A percentile compares a stretch with the other conserved stretches of the same genome.
phyloP scores from a whole-genome alignment of 1,139 yeast species.

The Protomyces inundatus region DNA sequence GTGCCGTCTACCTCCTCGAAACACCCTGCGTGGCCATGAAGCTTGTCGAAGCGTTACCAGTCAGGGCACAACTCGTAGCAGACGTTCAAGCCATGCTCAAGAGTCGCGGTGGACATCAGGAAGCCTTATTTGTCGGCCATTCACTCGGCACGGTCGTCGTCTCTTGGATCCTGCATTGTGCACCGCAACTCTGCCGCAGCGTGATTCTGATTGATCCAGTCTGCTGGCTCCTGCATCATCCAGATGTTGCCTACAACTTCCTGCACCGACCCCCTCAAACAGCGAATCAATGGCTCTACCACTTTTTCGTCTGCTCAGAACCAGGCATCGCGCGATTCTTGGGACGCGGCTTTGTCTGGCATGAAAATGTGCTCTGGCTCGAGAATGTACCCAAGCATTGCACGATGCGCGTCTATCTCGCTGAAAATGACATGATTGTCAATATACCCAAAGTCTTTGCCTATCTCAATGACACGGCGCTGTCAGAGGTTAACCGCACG shows the following conservation, averaged over 20 bases:
- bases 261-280: constrained; percentile 19
- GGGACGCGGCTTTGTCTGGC: constrained; percentile 27
- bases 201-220: constrained; percentile 27
- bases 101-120: neutral
- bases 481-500: neutral
- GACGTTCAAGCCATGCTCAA: constrained; percentile 11
- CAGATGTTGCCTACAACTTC: constrained; percentile 27
- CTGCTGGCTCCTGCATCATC: constrained; percentile 19
- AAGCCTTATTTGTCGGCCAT: constrained; percentile 21
- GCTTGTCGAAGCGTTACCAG: constrained; percentile 16
- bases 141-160: constrained; percentile 24
- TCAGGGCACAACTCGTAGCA: constrained; percentile 12
- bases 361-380: constrained; percentile 24
- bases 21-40: constrained; percentile 22
- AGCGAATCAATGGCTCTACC: constrained; percentile 26
- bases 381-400: constrained; percentile 15
- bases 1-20: constrained; percentile 24
- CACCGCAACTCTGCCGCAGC: constrained; percentile 4
- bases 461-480: constrained; percentile 8
- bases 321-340: constrained; percentile 26
- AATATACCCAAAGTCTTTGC: constrained; percentile 18
- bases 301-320: constrained; percentile 26
- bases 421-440: constrained; percentile 27
- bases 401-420: constrained; percentile 11
- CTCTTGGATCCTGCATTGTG: constrained; percentile 21